These are phyloP conservation scores for Corylus heterophylla DNA, from an alignment of 306 rosid species.

Conservation along the genomic window DNA sequence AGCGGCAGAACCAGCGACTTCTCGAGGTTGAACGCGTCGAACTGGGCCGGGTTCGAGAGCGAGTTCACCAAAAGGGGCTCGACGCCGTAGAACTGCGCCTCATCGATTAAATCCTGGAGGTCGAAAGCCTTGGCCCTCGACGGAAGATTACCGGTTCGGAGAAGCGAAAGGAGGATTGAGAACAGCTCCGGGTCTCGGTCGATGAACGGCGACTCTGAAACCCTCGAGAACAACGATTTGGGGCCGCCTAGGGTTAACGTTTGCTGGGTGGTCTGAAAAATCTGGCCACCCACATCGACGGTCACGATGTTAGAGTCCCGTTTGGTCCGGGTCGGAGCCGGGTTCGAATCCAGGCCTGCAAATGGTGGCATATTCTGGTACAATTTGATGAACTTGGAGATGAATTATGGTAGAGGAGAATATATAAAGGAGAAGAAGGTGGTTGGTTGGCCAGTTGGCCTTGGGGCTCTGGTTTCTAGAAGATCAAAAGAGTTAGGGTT, in stretches of 20 bases:
- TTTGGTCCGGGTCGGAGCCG: constrained; percentile 19
- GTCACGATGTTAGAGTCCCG: constrained; percentile 60
- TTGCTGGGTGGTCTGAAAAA: constrained; percentile 89
- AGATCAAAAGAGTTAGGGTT: background rate
- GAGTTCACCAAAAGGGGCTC: constrained; percentile 62
- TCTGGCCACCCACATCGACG: constrained; percentile 77
- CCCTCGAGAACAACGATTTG: constrained; percentile 51
- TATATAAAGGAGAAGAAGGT: background rate
- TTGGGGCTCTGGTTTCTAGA: constrained; percentile 26
- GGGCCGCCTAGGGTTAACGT: constrained; percentile 69
- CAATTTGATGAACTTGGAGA: background rate
- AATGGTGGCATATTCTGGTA: constrained; percentile 47
- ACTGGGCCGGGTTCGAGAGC: constrained; percentile 71
- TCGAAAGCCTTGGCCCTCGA: constrained; percentile 77
- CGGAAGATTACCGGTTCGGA: constrained; percentile 82
- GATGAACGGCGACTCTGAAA: constrained; percentile 56
- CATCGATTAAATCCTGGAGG: constrained; percentile 70
- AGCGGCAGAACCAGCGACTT: constrained; percentile 56
- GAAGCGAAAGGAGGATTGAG: constrained; percentile 81
- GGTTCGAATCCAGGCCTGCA: constrained; percentile 23
- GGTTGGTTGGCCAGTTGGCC: background rate
- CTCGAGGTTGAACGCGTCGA: constrained; percentile 83
- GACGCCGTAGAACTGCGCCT: constrained; percentile 77
- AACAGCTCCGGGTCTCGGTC: constrained; percentile 92
- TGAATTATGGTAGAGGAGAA: no score